Conservation (phyloP, 306 rosid genomes). For the Aeschynomene evenia region DNA sequence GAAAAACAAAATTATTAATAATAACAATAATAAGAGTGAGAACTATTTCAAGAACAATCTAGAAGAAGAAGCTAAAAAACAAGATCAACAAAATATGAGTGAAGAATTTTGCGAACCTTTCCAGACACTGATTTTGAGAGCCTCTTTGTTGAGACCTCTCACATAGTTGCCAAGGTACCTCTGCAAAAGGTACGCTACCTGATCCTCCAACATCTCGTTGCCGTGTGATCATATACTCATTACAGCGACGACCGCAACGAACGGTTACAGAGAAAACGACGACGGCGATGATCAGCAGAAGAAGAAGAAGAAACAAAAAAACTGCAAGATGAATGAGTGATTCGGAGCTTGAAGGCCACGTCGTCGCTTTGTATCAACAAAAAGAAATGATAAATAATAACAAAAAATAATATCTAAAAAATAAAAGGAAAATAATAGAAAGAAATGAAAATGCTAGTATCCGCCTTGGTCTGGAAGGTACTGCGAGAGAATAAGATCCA, state of each 20-base stretch:
- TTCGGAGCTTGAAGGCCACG: constrained; percentile 45
- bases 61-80: constrained; percentile 9
- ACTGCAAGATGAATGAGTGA: constrained; percentile 17
- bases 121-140: constrained; percentile 99
- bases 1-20: constrained; percentile 1
- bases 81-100: background rate
- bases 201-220: constrained; percentile 92
- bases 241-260: constrained; percentile 13
- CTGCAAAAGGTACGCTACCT: constrained; percentile 91
- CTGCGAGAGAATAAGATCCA: background rate
- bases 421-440: background rate
- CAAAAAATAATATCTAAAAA: no score
- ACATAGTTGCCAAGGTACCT: constrained; percentile 96
- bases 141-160: constrained; percentile 90
- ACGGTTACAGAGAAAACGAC: constrained; percentile 9
- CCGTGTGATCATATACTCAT: constrained; percentile 35
- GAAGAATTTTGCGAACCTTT: constrained; percentile 48
- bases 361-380: background rate
- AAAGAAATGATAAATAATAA: background rate
- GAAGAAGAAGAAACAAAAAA: background rate
- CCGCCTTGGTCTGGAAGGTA: constrained; percentile 13
- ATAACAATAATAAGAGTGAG: background rate
- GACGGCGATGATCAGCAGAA: background rate
- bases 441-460: background rate
- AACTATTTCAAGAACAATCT: background rate